These are phyloP conservation scores for Vitis hybrid DNA, from an alignment of 177 flowering plant genomes.

Conservation along the genomic window DNA sequence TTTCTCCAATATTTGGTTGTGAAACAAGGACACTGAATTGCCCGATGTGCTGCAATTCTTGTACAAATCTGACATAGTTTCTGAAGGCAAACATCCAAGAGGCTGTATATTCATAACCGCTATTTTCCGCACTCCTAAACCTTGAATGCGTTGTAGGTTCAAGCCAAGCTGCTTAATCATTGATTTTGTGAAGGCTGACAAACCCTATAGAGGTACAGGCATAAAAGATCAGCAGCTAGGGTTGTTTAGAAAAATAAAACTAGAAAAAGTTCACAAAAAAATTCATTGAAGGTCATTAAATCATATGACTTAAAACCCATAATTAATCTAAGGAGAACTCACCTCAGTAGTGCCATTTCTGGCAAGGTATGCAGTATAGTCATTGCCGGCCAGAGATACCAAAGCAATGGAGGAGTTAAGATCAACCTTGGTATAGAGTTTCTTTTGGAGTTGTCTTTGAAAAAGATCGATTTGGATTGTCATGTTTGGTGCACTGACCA, in stretches of 20 bases:
- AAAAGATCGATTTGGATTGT: constrained; percentile 54
- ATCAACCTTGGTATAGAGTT: constrained; percentile 22
- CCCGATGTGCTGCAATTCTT: constrained; percentile 24
- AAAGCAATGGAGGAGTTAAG: constrained; percentile 46
- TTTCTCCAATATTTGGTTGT: constrained; percentile 33
- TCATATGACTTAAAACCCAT: no score
- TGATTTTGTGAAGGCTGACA: constrained; percentile 19
- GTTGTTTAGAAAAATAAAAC: background rate
- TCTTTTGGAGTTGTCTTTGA: constrained; percentile 32
- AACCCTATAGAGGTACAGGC: constrained; percentile 14
- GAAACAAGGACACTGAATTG: constrained; percentile 21
- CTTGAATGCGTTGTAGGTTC: constrained; percentile 32
- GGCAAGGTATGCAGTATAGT: constrained; percentile 35
- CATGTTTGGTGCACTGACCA: constrained; percentile 49
- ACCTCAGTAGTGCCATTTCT: constrained; percentile 28
- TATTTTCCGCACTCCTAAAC: constrained; percentile 40
- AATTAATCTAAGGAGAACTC: background rate
- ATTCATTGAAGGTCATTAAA: no score
- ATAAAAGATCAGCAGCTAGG: no score
- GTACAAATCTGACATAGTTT: constrained; percentile 18
- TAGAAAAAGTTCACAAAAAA: background rate
- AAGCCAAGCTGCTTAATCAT: constrained; percentile 29
- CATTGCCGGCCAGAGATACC: constrained; percentile 58
- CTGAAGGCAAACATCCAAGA: constrained; percentile 41
- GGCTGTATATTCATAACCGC: constrained; percentile 40